Base-by-base conservation (phyloP, 2,329 filamentous ascomycete species). In the Plenodomus lindquistii region DNA sequence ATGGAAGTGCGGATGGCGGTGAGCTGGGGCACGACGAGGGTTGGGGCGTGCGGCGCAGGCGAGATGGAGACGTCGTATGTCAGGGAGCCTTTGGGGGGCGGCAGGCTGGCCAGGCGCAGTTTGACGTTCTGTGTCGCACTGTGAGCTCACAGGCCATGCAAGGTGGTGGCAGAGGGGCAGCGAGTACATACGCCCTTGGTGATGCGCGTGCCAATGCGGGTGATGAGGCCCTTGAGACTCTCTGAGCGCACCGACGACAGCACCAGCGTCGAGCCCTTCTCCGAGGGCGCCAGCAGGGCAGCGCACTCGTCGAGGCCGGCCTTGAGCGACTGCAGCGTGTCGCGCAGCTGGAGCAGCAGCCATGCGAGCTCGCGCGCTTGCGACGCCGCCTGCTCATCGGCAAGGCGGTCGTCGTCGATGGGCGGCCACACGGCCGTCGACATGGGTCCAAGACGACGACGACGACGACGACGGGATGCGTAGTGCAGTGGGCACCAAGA, bases 141-240 rank as follows among this genome's bases (percentile, higher is more conserved):
- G 22, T 42, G 15, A 21, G 57, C 35, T 54, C 48, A 43, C n/a
- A n/a, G n/a, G 19, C 40, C 7, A 36, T 19, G 18, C 21, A 37
- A 37, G 35, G 35, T 17, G 16, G 22, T 24, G 22, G 22, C 22
- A 24, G 22, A 10, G 22, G 44, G 27, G 80, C 36, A 15, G 15
- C 13, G 5, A 5, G 18, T 20, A 46, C 86, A 62, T 79, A 92
- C 89, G 58, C 91, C 93, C 71, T 96, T 96, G 55, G 96, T 87
- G 55, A 99, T 87, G 42, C 88, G 85, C n/a, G 90, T 90, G 34
- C 94, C 94, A 29, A 96, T 85, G 44, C 94, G 85, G 1, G 93
- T 97, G 51, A 97, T 84, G 62, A 91, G 89, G 16, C 94, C 94
- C 73, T 99, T 99, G 54, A 97, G 85, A 59, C 83, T 85, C 76